These are phyloP conservation scores for Aristolochia contorta DNA, from an alignment of 164 flowering plant genomes.

Conservation along the genomic window DNA sequence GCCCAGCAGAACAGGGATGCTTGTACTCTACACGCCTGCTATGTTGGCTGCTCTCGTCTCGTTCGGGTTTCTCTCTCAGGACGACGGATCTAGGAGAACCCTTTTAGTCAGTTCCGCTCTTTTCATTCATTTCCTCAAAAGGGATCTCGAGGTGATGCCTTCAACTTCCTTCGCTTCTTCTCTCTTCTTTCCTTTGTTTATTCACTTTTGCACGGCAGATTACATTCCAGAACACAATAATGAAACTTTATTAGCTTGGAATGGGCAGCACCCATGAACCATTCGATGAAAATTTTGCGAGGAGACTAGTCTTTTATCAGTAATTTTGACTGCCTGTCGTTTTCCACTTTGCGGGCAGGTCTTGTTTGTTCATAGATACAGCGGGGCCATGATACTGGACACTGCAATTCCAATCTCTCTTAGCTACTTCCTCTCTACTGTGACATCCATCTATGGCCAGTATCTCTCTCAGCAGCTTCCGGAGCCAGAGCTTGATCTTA, in stretches of 20 bases:
- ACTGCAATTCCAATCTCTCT: constrained; percentile 24
- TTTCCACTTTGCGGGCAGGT: constrained; percentile 23
- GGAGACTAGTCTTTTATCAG: neutral
- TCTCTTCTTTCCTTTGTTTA: neutral
- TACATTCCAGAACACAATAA: neutral
- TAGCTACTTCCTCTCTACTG: constrained; percentile 29
- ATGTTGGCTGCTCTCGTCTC: constrained; percentile 30
- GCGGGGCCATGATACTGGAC: constrained; percentile 42
- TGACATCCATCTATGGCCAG: constrained; percentile 39
- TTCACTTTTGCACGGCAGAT: neutral
- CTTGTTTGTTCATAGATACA: constrained; percentile 56
- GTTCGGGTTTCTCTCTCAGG: constrained; percentile 13
- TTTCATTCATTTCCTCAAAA: constrained; percentile 55
- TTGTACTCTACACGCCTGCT: constrained; percentile 39
- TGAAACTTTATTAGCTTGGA: neutral
- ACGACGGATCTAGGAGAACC: constrained; percentile 17
- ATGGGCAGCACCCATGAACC: neutral
- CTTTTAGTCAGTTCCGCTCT: constrained; percentile 34
- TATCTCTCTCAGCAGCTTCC: constrained; percentile 22
- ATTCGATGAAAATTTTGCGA: neutral
- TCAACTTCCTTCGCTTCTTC: neutral
- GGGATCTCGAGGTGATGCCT: constrained; percentile 45
- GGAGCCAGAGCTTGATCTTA: constrained; percentile 35
- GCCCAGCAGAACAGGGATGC: constrained; percentile 44
- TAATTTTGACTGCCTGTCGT: neutral